Base-by-base conservation (phyloP, 2,329 filamentous ascomycete species). In the Ophiocordyceps camponoti-leonardi region DNA sequence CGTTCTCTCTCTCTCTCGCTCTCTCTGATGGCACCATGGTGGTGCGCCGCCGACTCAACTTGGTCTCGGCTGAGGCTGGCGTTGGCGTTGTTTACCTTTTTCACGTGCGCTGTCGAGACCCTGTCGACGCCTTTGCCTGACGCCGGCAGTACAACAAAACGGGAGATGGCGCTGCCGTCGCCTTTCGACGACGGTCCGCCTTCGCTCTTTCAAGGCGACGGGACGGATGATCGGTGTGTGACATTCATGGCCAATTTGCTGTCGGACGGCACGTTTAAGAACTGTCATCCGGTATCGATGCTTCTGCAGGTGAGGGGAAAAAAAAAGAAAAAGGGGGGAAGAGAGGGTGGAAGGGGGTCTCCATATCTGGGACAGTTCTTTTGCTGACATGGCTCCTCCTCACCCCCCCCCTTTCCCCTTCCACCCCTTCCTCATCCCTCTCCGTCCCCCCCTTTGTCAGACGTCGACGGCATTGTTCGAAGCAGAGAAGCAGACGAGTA, bases 401-500 rank as follows among this genome's bases (percentile, higher is more conserved):
- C 23, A 4, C 23, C 23, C 23, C 23, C 26, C 26, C 26, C 26
- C 7, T 23, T 23, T 23, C 22, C 22, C 22, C 22, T 6, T 23
- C 22, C 6, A n/a, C n/a, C n/a, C n/a, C n/a, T n/a, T n/a, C n/a
- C n/a, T n/a, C n/a, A n/a, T 8, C 23, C 74, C 57, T 11, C 30
- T 12, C 22, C 12, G 22, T 0, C 6, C 33, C 44, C 4, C 31
- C n/a, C 19, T 11, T 7, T 2, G 18, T 1, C 30, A 94, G 79
- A 86, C 83, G 50, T 95, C 90, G 11, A 75, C 72, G 44, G 77
- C 78, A 39, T 94, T 95, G 66, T 96, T 96, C 67, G 68, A 86
- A 46, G 80, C 81, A 18, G 73, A 81, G 49, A 81, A 77, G 56
- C 83, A 83, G 6, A 69, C 82, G 33, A 69, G 83, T 44, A 72